Percentiles rank a stretch among this genome's conserved stretches.
These are phyloP conservation scores for Eucalyptus brandiana DNA, from an alignment of 345 rosid genomes.

Conservation along the genomic window DNA sequence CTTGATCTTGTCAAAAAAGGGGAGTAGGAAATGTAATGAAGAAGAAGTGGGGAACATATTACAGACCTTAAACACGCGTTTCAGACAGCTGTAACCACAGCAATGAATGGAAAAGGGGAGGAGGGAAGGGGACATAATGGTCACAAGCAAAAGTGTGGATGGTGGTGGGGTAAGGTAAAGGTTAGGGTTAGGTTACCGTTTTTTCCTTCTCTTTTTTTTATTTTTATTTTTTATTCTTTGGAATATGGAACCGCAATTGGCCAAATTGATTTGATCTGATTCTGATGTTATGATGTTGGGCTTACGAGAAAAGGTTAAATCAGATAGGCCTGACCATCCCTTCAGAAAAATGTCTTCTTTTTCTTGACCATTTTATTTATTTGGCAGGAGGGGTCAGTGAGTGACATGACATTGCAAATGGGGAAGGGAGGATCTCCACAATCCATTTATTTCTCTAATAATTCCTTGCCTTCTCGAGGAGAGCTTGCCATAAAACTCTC, in stretches of 20 bases:
- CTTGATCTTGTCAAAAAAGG: background rate
- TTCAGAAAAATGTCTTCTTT: background rate
- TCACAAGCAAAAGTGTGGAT: background rate
- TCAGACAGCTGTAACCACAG: background rate
- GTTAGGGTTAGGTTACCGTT: background rate
- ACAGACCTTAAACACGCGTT: background rate
- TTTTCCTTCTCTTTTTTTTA: background rate
- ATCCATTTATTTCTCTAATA: background rate
- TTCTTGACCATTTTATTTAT: background rate
- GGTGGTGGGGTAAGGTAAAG: background rate
- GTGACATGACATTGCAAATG: slow-evolving; percentile 16
- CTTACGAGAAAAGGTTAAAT: slow-evolving; percentile 25
- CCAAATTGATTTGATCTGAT: background rate
- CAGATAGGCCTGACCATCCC: background rate
- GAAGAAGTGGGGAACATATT: background rate
- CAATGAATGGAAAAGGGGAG: background rate
- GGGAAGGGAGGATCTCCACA: background rate
- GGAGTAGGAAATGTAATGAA: background rate
- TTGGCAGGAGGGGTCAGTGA: background rate
- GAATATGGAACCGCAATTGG: background rate
- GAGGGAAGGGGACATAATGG: background rate
- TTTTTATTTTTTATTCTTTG: background rate
- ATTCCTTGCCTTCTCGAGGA: background rate
- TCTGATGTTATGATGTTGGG: background rate
- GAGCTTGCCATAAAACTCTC: background rate